These are phyloP conservation scores for Gastrolobium villosum DNA, from an alignment of 306 rosid genomes.

Conservation along the genomic window DNA sequence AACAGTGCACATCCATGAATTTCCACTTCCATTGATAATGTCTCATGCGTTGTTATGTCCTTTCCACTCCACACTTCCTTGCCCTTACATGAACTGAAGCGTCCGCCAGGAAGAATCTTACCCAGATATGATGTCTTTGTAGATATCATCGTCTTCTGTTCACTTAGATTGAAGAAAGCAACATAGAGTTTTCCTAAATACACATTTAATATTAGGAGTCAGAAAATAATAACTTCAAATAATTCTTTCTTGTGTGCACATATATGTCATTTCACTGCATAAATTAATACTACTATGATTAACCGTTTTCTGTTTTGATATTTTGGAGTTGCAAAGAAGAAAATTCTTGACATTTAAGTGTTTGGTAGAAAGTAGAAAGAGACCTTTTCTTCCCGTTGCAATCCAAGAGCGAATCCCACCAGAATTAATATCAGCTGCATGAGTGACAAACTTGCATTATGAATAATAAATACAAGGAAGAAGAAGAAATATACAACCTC, in stretches of 20 bases:
- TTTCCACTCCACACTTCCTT: constrained; percentile 78
- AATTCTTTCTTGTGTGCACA: not conserved
- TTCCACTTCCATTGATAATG: constrained; percentile 56
- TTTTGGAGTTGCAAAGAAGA: constrained; percentile 1
- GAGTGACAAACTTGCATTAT: constrained; percentile 45
- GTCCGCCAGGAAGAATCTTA: constrained; percentile 54
- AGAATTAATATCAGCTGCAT: constrained; percentile 58
- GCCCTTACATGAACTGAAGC: constrained; percentile 57
- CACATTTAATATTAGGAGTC: not conserved
- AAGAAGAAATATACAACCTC: not conserved
- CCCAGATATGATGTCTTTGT: constrained; percentile 62
- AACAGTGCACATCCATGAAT: constrained; percentile 75
- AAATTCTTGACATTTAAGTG: not conserved
- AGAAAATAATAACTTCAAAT: constrained; percentile 8
- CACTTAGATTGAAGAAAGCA: constrained; percentile 78
- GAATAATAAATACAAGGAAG: not conserved
- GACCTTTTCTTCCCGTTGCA: constrained; percentile 83
- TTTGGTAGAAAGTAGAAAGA: constrained; percentile 6
- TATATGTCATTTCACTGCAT: not conserved
- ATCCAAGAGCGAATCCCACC: constrained; percentile 83
- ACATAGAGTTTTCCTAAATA: constrained; percentile 74
- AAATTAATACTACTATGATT: constrained; percentile 3
- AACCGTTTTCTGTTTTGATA: not conserved
- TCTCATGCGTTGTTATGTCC: constrained; percentile 46
- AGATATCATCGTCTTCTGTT: constrained; percentile 50